These are phyloP conservation scores for Backusella westeae DNA, from an alignment of 192 early-diverging fungal genomes.

Conservation along the genomic window DNA sequence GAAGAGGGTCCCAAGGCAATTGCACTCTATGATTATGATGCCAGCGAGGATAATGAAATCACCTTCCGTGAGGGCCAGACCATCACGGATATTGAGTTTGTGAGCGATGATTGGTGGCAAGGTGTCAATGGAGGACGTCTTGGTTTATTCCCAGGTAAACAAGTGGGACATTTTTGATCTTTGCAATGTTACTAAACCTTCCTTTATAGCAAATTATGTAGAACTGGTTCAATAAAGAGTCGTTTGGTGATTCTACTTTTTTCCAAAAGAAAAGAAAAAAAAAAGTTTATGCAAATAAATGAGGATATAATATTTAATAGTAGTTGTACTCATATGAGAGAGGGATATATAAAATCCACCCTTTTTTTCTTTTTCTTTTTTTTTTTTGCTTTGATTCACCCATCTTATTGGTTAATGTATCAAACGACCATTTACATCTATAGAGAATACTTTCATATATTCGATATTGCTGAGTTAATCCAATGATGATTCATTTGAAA, in stretches of 20 bases:
- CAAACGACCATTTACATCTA: no score
- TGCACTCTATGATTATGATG: constrained; percentile 83
- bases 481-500: no score
- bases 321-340: no score
- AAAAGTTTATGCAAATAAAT: no score
- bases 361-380: no score
- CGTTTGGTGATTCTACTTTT: background rate
- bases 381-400: no score
- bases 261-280: no score
- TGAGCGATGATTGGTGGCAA: constrained; percentile 92
- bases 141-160: constrained; percentile 77
- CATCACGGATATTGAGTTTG: constrained; percentile 79
- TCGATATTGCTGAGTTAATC: no score
- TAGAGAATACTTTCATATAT: no score
- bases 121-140: constrained; percentile 56
- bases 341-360: no score
- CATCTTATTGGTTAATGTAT: no score
- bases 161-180: background rate
- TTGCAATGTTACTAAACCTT: background rate
- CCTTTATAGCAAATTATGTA: constrained; percentile 48
- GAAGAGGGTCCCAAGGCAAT: constrained; percentile 45
- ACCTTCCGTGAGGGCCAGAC: constrained; percentile 71
- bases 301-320: no score
- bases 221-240: constrained; percentile 38
- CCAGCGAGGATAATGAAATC: constrained; percentile 86